Evolutionary conservation across 805 yeast species (phyloP).

Genomic region (Zygoascus biomembranicola): DNA sequence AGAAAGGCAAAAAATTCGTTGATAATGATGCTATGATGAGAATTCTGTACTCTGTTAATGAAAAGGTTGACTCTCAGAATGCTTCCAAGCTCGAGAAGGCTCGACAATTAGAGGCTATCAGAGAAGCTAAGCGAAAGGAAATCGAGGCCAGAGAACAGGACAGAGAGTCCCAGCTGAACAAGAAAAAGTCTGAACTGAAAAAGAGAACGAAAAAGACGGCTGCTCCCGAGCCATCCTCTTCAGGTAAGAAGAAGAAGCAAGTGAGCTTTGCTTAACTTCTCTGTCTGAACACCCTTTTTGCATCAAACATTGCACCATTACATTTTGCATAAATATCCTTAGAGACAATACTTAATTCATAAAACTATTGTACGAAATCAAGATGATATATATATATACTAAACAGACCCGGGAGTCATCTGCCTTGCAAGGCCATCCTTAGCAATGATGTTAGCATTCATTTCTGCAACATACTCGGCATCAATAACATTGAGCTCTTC

Average conservation of each 20-base stretch:
- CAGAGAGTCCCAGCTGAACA: slow-evolving; percentile 63
- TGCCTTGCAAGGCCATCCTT: slow-evolving; percentile 2
- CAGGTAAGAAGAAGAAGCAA: slow-evolving; percentile 12
- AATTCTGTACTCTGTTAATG: slow-evolving; percentile 73
- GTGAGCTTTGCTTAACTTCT: slow-evolving; percentile 11
- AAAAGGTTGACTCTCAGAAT: slow-evolving; percentile 64
- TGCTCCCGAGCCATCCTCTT: slow-evolving; percentile 5
- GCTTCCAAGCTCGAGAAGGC: slow-evolving; percentile 90
- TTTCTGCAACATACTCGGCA: slow-evolving; percentile 23
- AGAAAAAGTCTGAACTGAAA: slow-evolving; percentile 34
- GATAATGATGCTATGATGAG: slow-evolving; percentile 67
- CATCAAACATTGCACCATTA: neutral
- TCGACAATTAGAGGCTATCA: slow-evolving; percentile 77
- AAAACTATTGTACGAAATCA: neutral
- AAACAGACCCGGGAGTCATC: neutral
- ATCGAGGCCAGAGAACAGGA: slow-evolving; percentile 74
- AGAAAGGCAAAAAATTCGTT: slow-evolving; percentile 45
- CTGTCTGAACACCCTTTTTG: neutral
- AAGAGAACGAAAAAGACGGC: slow-evolving; percentile 10
- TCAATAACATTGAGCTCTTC: slow-evolving; percentile 51
- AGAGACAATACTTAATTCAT: neutral
- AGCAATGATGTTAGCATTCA: slow-evolving; percentile 19
- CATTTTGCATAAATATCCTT: neutral
- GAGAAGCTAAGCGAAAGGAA: slow-evolving; percentile 81
- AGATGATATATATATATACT: neutral